Evolutionary conservation across 2,329 filamentous ascomycete species (phyloP).

Genomic region (Coniosporium tulheliwenetii): DNA sequence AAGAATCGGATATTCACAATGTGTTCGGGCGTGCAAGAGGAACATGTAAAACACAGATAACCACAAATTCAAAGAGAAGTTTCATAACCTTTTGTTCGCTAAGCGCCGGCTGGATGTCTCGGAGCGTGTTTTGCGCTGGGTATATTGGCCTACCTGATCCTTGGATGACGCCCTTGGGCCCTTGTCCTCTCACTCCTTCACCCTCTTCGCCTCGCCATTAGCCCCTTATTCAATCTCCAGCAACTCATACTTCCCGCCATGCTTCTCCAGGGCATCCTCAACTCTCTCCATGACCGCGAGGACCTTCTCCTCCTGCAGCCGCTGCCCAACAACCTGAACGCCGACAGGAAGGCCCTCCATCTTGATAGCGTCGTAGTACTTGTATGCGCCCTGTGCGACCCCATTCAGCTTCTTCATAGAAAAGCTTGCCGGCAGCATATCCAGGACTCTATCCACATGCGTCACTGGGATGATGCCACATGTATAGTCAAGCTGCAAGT

Average conservation of each 20-base stretch:
- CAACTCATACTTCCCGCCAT: slow-evolving; percentile 33
- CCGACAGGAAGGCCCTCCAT: slow-evolving; percentile 85
- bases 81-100: no score
- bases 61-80: no score
- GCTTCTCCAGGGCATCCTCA: slow-evolving; percentile 52
- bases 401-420: slow-evolving; percentile 54
- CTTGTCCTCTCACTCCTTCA: no score
- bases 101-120: no score
- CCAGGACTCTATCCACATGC: slow-evolving; percentile 56
- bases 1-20: no score
- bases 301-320: slow-evolving; percentile 79
- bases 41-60: no score
- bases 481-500: slow-evolving; percentile 61
- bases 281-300: slow-evolving; percentile 64
- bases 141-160: no score
- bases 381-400: slow-evolving; percentile 69
- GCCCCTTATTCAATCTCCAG: slow-evolving; percentile 19
- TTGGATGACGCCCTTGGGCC: no score
- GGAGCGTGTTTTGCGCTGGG: no score
- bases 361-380: slow-evolving; percentile 62
- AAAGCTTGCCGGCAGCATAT: slow-evolving; percentile 48
- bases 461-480: slow-evolving; percentile 72
- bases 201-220: not conserved
- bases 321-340: slow-evolving; percentile 66
- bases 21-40: no score